A percentile compares a stretch with the other conserved stretches of the same genome.
These are phyloP conservation scores for Fusarium xylarioides DNA, from an alignment of 2,329 filamentous ascomycete genomes.

Conservation along the genomic window DNA sequence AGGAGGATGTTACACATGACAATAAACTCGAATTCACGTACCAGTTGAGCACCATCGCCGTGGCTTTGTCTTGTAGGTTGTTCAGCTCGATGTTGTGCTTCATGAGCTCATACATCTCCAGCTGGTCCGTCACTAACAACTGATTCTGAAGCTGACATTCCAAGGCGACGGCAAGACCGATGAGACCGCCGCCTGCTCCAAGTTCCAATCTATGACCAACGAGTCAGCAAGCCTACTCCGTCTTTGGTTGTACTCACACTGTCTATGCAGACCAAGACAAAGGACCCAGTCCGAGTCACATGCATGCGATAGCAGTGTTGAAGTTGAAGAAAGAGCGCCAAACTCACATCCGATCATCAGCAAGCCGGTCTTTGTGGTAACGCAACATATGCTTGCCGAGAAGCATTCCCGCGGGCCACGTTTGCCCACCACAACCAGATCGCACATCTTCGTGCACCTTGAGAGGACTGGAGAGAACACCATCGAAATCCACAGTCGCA, in stretches of 20 bases:
- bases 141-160: constrained; percentile 62
- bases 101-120: constrained; percentile 87
- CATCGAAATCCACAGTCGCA: constrained; percentile 71
- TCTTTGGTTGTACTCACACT: constrained; percentile 9
- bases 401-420: constrained; percentile 94
- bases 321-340: constrained; percentile 5
- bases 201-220: constrained; percentile 76
- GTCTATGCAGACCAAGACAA: constrained; percentile 3
- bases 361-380: constrained; percentile 71
- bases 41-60: constrained; percentile 83
- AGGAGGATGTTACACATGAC: constrained; percentile 36
- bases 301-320: background rate
- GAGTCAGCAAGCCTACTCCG: constrained; percentile 34
- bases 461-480: constrained; percentile 75
- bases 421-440: constrained; percentile 89
- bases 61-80: constrained; percentile 68
- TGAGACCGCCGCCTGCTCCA: constrained; percentile 89
- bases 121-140: constrained; percentile 86
- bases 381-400: constrained; percentile 86
- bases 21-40: constrained; percentile 49
- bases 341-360: constrained; percentile 73
- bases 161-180: constrained; percentile 71
- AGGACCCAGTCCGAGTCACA: constrained; percentile 13
- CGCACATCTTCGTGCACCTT: constrained; percentile 85
- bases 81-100: constrained; percentile 88